These are phyloP conservation scores for Pythium sukuiense DNA, from an alignment of 352 stramenopile species.

Conservation along the genomic window DNA sequence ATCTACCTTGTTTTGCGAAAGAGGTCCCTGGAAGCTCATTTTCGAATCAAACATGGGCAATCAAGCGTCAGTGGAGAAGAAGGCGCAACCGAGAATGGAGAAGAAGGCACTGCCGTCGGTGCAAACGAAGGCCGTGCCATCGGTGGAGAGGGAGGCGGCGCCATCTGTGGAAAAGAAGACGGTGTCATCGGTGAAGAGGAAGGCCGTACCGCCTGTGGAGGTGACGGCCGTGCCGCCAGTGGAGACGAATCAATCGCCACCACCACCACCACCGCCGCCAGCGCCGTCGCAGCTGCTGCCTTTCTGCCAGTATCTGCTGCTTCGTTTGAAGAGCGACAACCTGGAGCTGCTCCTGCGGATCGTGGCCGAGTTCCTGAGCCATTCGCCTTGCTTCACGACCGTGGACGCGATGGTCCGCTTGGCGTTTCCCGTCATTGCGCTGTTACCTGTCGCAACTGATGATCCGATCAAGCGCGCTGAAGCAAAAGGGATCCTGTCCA, in stretches of 20 bases:
- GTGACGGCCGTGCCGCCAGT: too few relatives aligned
- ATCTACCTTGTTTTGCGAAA: neutral
- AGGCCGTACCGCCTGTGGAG: too few relatives aligned
- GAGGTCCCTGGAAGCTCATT: too few relatives aligned
- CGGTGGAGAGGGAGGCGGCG: too few relatives aligned
- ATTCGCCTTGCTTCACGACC: conserved; percentile 10
- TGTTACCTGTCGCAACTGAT: conserved; percentile 9
- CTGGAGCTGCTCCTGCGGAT: conserved; percentile 17
- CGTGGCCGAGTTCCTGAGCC: conserved; percentile 2
- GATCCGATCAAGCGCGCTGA: conserved; percentile 6
- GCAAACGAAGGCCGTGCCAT: too few relatives aligned
- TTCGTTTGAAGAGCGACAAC: conserved; percentile 15
- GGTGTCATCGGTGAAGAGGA: too few relatives aligned
- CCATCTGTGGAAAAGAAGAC: too few relatives aligned
- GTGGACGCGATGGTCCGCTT: conserved; percentile 14
- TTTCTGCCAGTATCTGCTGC: conserved; percentile 21
- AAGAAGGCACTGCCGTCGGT: too few relatives aligned
- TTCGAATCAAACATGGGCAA: neutral
- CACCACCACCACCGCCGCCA: neutral
- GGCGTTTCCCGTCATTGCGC: conserved; percentile 12
- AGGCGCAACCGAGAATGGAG: too few relatives aligned
- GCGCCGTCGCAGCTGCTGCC: conserved; percentile 16
- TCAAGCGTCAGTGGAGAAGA: neutral
- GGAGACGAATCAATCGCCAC: too few relatives aligned
- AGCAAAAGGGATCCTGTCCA: conserved; percentile 8